A percentile compares a stretch with the other conserved stretches of the same genome.
These are phyloP conservation scores for Fonsecaea erecta DNA, from an alignment of 2,329 filamentous ascomycete species.

Conservation along the genomic window DNA sequence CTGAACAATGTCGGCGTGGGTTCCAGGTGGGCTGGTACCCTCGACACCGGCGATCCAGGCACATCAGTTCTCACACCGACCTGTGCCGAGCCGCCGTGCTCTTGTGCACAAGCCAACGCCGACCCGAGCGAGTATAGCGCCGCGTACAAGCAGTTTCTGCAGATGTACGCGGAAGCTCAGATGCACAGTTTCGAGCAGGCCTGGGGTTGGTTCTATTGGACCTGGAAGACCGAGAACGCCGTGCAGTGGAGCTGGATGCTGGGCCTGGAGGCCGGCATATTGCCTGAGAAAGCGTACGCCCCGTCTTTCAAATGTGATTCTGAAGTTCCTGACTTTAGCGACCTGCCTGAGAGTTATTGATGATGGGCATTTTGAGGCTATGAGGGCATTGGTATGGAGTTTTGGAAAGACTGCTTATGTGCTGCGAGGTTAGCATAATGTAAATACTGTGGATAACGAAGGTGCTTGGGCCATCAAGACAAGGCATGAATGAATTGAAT, in stretches of 20 bases:
- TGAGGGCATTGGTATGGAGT: conserved; percentile 10
- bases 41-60: conserved; percentile 65
- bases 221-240: conserved; percentile 86
- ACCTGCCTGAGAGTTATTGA: conserved; percentile 33
- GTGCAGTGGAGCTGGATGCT: conserved; percentile 91
- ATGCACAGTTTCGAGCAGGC: conserved; percentile 92
- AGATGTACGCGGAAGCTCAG: conserved; percentile 91
- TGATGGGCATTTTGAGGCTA: not conserved
- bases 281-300: conserved; percentile 75
- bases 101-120: conserved; percentile 76
- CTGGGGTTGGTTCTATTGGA: conserved; percentile 99
- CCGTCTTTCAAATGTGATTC: conserved; percentile 70
- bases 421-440: not conserved
- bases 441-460: not conserved
- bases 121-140: conserved; percentile 69
- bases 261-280: conserved; percentile 74
- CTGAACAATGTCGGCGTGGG: conserved; percentile 90
- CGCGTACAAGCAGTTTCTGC: conserved; percentile 82
- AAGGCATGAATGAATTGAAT: conserved; percentile 13
- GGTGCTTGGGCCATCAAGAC: not conserved
- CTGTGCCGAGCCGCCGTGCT: conserved; percentile 75
- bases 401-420: not conserved
- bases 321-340: conserved; percentile 49
- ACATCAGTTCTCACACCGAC: conserved; percentile 69
- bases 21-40: conserved; percentile 89